Evolutionary conservation across 371 early-diverging fungal species (phyloP), one percentile per base, ranked within the genome.

Genomic region (Mortierella sp.): DNA sequence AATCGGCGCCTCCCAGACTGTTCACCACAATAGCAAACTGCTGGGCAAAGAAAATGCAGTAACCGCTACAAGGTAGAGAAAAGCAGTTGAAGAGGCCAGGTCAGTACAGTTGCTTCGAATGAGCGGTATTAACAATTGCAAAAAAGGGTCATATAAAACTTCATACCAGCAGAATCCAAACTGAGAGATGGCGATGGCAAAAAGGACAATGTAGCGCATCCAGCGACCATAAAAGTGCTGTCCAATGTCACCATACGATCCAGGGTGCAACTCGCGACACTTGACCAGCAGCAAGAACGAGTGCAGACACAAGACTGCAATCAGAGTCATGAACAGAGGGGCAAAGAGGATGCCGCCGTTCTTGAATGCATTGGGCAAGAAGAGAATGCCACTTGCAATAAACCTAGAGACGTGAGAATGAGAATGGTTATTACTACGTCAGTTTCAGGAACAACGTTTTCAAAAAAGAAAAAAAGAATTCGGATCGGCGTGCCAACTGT

Each of bases 231-330:
- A 97, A 69, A 97, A 88, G 14, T 91, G 88, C 53, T 92, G 91
- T 3, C 97, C 98, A 85, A 98, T 94, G 84, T 98, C 98, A 78
- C 98, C 98, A 90, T 96, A 98, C 64, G 96, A 96, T 24, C 97
- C 97, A 11, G 92, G 88, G 11, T 93, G 81, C 69, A 89, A 77
- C 50, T 90, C 82, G 59, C 95, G 93, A 79, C 95, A 95, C 26
- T 95, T 91, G 64, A 91, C 78, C 69, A 96, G 88, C 21, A 95
- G 82, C 72, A 95, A 77, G 72, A 95, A 94, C 71, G 93, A 93
- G 80, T 93, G 93, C 37, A 94, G 85, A 11, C 95, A 94, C 44
- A 95, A 82, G 69, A 82, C 89, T 9, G 93, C 95, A 78, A 96
- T 91, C 43, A 90, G 71, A 71, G 91, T 89, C 89, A 96, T 91